Evolutionary conservation across 1,284 basidiomycete species (phyloP).

Genomic region (Gomphus bonarii): DNA sequence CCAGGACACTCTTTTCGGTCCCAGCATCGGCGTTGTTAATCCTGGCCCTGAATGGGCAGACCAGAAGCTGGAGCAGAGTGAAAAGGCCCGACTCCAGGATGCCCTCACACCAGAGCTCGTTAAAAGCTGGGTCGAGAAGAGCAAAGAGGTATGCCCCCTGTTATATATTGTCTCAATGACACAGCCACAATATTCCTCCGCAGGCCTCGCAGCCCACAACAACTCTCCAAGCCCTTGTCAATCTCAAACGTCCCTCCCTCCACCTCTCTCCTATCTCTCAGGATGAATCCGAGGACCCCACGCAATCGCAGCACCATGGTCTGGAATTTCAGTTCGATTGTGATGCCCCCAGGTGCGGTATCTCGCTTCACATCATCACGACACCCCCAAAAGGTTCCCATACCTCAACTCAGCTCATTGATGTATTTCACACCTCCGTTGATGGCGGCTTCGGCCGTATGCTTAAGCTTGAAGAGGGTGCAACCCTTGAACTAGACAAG

Average conservation of each 20-base stretch:
- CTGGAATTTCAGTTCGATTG: conserved; percentile 87
- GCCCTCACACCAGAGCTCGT: conserved; percentile 71
- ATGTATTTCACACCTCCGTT: conserved; percentile 64
- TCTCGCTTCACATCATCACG: conserved; percentile 65
- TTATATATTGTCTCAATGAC: neutral
- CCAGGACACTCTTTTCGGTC: conserved; percentile 58
- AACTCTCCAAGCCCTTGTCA: conserved; percentile 83
- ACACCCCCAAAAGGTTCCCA: conserved; percentile 28
- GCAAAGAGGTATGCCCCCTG: conserved; percentile 56
- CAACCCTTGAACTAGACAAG: conserved; percentile 58
- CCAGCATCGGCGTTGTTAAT: conserved; percentile 54
- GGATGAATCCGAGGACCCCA: conserved; percentile 32
- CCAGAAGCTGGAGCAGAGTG: conserved; percentile 24
- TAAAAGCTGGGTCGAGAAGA: conserved; percentile 72
- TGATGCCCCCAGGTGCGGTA: conserved; percentile 70
- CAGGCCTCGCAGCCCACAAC: conserved; percentile 76
- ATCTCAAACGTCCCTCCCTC: conserved; percentile 78
- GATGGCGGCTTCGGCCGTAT: conserved; percentile 72
- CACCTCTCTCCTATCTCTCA: conserved; percentile 55
- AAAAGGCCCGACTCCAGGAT: conserved; percentile 24
- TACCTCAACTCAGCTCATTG: conserved; percentile 35
- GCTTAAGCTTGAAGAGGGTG: conserved; percentile 66
- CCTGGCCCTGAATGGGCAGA: conserved; percentile 44
- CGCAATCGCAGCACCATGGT: conserved; percentile 48
- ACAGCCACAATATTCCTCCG: neutral